These are phyloP conservation scores for Cucumis hystrix DNA, from an alignment of 306 rosid species.

Conservation along the genomic window DNA sequence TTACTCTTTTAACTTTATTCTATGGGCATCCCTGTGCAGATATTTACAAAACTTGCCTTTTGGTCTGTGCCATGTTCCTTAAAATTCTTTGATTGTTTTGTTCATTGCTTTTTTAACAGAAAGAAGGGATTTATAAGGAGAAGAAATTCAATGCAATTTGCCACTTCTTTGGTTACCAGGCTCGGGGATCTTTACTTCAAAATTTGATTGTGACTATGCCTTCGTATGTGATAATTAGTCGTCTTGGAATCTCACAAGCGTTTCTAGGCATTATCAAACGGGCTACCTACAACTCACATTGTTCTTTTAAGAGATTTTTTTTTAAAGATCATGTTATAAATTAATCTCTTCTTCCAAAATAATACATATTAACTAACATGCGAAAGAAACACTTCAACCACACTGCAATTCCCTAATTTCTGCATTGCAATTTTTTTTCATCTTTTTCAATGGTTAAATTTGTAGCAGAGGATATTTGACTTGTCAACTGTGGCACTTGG, in stretches of 20 bases:
- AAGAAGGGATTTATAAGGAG: conserved; percentile 92
- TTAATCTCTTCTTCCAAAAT: too few species aligned
- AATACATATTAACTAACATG: too few species aligned
- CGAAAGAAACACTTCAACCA: too few species aligned
- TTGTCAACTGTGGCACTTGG: neutral
- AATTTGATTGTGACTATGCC: conserved; percentile 94
- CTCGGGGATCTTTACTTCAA: conserved; percentile 95
- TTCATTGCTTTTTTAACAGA: conserved; percentile 37
- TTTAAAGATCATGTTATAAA: too few species aligned
- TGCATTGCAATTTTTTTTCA: neutral
- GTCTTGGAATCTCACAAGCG: neutral
- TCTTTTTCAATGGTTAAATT: neutral
- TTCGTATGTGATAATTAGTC: conserved; percentile 37
- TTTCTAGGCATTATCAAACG: too few species aligned
- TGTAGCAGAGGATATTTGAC: neutral
- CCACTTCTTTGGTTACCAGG: conserved; percentile 98
- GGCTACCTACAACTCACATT: too few species aligned
- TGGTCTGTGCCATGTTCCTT: neutral
- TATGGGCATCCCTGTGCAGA: neutral
- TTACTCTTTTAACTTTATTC: neutral
- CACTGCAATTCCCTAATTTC: neutral
- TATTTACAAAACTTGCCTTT: neutral
- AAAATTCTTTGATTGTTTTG: neutral
- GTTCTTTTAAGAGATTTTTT: too few species aligned
- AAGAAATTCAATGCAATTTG: conserved; percentile 96